A percentile compares a stretch with the other conserved stretches of the same genome.
These are phyloP conservation scores for Exobasidium cylindrosporum DNA, from an alignment of 1,284 basidiomycete genomes.

Conservation along the genomic window DNA sequence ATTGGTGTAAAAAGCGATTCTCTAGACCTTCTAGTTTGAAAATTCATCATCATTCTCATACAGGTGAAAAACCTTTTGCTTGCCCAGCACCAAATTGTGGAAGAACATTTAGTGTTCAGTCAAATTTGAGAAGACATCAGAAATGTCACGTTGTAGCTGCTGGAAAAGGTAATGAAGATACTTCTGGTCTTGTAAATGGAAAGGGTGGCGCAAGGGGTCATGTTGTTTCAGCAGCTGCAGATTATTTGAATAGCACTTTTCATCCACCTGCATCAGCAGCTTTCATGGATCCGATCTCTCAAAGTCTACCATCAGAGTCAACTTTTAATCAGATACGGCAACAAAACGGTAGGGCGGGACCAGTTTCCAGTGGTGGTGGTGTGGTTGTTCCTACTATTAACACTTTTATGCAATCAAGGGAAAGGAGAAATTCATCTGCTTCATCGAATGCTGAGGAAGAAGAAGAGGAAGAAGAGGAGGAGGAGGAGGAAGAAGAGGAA, in stretches of 20 bases:
- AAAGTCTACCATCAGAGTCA: background rate
- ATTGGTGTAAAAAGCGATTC: slow-evolving; percentile 49
- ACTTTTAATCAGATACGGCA: background rate
- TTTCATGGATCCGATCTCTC: no score
- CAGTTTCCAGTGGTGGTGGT: background rate
- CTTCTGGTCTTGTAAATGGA: background rate
- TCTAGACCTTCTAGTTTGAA: slow-evolving; percentile 48
- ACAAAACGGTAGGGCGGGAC: background rate
- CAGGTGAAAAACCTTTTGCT: slow-evolving; percentile 51
- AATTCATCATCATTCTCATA: slow-evolving; percentile 52
- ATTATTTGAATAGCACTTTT: no score
- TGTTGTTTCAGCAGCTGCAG: no score
- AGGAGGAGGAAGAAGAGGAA: slow-evolving; percentile 4
- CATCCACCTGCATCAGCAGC: no score
- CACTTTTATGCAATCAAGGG: background rate
- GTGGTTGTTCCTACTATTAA: background rate
- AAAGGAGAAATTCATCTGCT: background rate
- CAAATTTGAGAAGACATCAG: slow-evolving; percentile 51
- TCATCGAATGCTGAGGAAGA: background rate
- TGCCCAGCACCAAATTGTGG: slow-evolving; percentile 48
- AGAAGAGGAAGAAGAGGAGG: slow-evolving; percentile 4
- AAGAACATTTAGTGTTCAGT: slow-evolving; percentile 51
- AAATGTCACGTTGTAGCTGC: slow-evolving; percentile 30
- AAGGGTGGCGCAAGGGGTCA: background rate
- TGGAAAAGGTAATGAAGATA: background rate